Base-by-base conservation (phyloP, 768 basidiomycete species). In the Hypholoma fasciculare region DNA sequence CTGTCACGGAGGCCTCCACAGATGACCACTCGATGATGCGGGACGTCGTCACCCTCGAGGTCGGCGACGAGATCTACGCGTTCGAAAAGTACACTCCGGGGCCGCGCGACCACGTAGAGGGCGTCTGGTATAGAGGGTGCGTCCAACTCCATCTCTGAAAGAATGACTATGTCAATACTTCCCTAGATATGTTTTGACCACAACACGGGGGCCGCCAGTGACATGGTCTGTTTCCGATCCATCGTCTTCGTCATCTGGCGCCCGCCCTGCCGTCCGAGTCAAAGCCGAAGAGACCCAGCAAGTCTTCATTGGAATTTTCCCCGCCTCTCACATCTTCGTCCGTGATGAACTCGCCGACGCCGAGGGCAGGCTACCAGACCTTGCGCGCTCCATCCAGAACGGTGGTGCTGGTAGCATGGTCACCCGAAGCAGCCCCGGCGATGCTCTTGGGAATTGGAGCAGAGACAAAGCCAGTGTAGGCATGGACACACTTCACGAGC, bases 41-140 rank as follows among this genome's bases (percentile, higher is more conserved):
- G 54, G 90, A 92, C 61, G 87, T 92, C 20, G 92, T 94, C 36
- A 82, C 88, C 6, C 82, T 98, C 56, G 95, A 97, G 64, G 90
- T 98, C 27, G 96, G 96, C 48, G 96, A 97, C 72, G 96, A 98
- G 69, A 87, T 98, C 36, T 98, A 98, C 74, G 94, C 95, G 16
- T 98, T 98, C 67, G 96, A 98, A 76, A 88, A 88, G 69, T 96
- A 94, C 71, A 87, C 81, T 0, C 88, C 89, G 11, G 78, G 78
- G 51, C 81, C 77, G 57, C 90, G 88, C 67, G 90, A 92, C 58
- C 68, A 71, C 53, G 84, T 83, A 12, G 90, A 91, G 55, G 88
- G 88, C 17, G 72, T 86, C 14, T 98, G 96, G 96, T 98, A 94
- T 73, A 81, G 96, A 76, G 96, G 96, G 91, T 97, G 71, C 72